Percentiles rank a stretch among this genome's conserved stretches.
Evolutionary conservation across 2,329 filamentous ascomycete species (phyloP).

Genomic region (Polychaeton citri): DNA sequence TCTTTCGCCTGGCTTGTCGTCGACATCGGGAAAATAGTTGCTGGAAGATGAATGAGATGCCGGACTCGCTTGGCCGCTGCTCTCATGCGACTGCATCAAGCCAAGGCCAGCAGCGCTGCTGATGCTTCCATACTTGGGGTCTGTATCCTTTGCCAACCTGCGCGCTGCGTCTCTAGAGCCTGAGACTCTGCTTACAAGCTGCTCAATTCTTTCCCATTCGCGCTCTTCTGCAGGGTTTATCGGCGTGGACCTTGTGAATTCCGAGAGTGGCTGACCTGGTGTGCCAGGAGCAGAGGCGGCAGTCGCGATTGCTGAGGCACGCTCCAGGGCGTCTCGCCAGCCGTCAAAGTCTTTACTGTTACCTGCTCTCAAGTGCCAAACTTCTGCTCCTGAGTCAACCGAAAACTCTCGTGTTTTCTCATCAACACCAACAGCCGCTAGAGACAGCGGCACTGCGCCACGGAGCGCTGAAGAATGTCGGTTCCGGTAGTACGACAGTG

Average conservation of each 20-base stretch:
- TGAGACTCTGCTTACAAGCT: slow-evolving; percentile 71
- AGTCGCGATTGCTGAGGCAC: slow-evolving; percentile 36
- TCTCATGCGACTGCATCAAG: slow-evolving; percentile 13
- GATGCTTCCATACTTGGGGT: slow-evolving; percentile 42
- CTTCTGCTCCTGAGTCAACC: slow-evolving; percentile 90
- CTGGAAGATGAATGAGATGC: slow-evolving; percentile 13
- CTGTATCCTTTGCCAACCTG: slow-evolving; percentile 72
- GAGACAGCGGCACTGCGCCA: slow-evolving; percentile 79
- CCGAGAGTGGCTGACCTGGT: slow-evolving; percentile 13
- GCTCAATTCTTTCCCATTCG: slow-evolving; percentile 80
- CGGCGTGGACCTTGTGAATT: slow-evolving; percentile 5
- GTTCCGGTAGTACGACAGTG: slow-evolving; percentile 91
- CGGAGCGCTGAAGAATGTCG: slow-evolving; percentile 83
- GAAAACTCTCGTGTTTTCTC: slow-evolving; percentile 82
- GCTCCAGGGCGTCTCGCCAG: slow-evolving; percentile 78
- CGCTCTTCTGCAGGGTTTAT: slow-evolving; percentile 48
- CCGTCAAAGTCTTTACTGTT: slow-evolving; percentile 75
- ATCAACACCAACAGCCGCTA: slow-evolving; percentile 84
- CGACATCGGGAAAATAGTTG: slow-evolving; percentile 20
- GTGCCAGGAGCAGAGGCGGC: slow-evolving; percentile 10
- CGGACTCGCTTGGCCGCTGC: slow-evolving; percentile 24
- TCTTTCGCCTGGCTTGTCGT: slow-evolving; percentile 36
- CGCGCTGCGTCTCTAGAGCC: slow-evolving; percentile 81
- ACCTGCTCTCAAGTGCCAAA: slow-evolving; percentile 83
- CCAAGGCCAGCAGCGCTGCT: slow-evolving; percentile 23